Evolutionary conservation across 208 protist genomes (phyloP), one percentile per base, ranked within the genome.

Genomic region (Crithidia expoeki): DNA sequence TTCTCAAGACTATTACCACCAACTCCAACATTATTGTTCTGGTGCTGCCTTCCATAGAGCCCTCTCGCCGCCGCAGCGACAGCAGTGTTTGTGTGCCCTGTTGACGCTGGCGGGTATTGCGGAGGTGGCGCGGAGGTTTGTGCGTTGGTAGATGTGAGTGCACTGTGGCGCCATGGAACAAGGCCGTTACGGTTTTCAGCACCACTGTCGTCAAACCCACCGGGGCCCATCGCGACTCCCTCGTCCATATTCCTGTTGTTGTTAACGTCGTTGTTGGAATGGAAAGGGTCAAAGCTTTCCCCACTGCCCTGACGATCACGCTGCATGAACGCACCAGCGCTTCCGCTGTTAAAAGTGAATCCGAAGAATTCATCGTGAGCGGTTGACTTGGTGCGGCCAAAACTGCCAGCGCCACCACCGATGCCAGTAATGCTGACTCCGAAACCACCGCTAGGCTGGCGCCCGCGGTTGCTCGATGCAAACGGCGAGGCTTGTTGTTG

Each of bases 321-420:
- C 36, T 28, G 28, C 68, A 59, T 33, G 59, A 44, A 47, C 28
- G 30, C 25, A 2, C 6, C 62, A 1, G 62, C 46, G 6, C 16
- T 47, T 11, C 27, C 14, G 38, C 55, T 67, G 38, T 72, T 60
- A 21, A 68, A 78, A 16, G 71, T 74, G 62, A 74, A 68, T 30
- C 61, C 71, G 21, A 64, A 10, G 33, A 78, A 73, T 12, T 69
- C 68, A 21, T 62, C 33, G 36, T 50, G 30, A 4, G 21, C 53
- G 40, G 17, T 21, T 5, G 42, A 47, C 42, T 21, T n/a, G 16
- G 42, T n/a, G n/a, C n/a, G n/a, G n/a, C n/a, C n/a, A n/a, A n/a
- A n/a, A 28, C 44, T 23, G 38, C 21, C 40, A 28, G n/a, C 36
- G n/a, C 9, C 2, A 4, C 23, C 50, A 12, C 12, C 42, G n/a